Base-by-base conservation (phyloP, 306 rosid species). In the Cicer arietinum region DNA sequence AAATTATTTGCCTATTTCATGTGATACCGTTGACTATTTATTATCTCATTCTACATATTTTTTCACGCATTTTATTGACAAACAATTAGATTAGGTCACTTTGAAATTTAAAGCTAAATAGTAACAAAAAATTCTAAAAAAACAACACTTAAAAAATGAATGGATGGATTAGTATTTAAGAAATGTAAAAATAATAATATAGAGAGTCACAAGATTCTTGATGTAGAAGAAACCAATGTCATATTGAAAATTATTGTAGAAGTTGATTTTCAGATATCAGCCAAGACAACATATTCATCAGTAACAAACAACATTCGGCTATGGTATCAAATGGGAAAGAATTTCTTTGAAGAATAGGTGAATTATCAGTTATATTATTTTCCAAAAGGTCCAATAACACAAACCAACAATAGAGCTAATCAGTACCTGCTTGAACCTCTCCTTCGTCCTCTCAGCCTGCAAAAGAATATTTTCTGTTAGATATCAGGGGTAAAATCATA, bases 341-440 rank as follows among this genome's bases (percentile, higher is more conserved):
- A 71, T 43, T 72, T 41, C 62, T 46, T 47, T 67, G 10, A 78
- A 8, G 47, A 66, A 57, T 63, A 58, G 17, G 72, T 43, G 51
- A 69, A 40, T 54, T 35, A 7, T 16, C 48, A 8, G 39, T 47
- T 45, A 40, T 45, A 65, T 30, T 14, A 67, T 47, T 58, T 61
- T 71, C 46, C 50, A 45, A 37, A 64, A 16, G 25, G 46, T 51
- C 18, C 25, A 69, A 76, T 30, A 30, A 30, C 17, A 40, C 69
- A 69, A 60, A 64, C 30, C 50, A 73, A 73, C 16, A 69, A 20
- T 13, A 77, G 53, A 67, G 43, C 6, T 74, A 51, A 83, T 12
- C 20, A 69, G 30, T 90, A 94, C 99, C 99, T 92, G 95, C 82
- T 89, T 89, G 77, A 45, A 79, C 79, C 99, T 89, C 81, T 86